These are phyloP conservation scores for Lachancea fermentati DNA, from an alignment of 805 yeast genomes.

Conservation along the genomic window DNA sequence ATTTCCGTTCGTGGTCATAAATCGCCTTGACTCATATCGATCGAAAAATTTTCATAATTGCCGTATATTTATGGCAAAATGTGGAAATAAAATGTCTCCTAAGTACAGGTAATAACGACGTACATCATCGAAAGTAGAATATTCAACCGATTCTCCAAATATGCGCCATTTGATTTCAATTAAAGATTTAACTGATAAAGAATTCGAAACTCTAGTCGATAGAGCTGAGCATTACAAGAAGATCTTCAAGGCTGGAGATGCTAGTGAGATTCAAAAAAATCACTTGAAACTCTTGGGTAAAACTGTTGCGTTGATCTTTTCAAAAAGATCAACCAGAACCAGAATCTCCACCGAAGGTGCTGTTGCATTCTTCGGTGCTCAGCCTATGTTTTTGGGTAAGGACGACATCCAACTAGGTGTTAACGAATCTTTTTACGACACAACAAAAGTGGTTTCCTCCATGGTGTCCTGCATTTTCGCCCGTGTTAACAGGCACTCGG, in stretches of 20 bases:
- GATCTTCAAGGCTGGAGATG: constrained; percentile 50
- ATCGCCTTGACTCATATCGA: too few relatives aligned
- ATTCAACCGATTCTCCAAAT: background rate
- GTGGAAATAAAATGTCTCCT: constrained; percentile 19
- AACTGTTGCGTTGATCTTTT: constrained; percentile 75
- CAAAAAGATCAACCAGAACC: constrained; percentile 93
- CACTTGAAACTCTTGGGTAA: constrained; percentile 65
- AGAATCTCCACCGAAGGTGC: constrained; percentile 95
- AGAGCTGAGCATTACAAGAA: constrained; percentile 68
- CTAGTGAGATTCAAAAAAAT: constrained; percentile 31
- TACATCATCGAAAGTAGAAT: background rate
- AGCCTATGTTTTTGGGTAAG: constrained; percentile 92
- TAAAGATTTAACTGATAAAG: constrained; percentile 67
- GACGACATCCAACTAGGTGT: constrained; percentile 97
- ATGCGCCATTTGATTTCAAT: constrained; percentile 75
- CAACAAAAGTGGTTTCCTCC: constrained; percentile 83
- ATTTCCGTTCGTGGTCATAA: too few relatives aligned
- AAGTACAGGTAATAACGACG: constrained; percentile 30
- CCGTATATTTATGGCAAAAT: too few relatives aligned
- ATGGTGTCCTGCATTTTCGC: constrained; percentile 98
- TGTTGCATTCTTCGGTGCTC: constrained; percentile 85
- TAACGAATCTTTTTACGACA: constrained; percentile 85
- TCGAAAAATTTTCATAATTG: too few relatives aligned
- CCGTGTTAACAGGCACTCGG: constrained; percentile 83
- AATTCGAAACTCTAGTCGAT: constrained; percentile 62